Evolutionary conservation across 1,284 basidiomycete genomes (phyloP).

Genomic region (Melampsora americana): DNA sequence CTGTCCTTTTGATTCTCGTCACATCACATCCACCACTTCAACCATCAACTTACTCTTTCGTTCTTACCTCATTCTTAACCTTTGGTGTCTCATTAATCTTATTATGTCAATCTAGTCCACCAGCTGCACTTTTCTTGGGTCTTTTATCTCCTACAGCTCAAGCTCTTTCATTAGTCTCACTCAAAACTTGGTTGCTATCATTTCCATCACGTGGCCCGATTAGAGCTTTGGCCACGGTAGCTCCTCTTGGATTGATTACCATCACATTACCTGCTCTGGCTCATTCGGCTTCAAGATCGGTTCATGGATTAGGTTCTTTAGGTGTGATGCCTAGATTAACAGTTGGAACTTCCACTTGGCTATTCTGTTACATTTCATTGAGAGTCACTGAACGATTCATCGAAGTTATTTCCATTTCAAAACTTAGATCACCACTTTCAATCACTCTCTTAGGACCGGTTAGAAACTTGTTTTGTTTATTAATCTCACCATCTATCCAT

Average conservation of each 20-base stretch:
- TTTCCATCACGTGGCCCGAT: not conserved
- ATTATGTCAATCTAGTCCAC: constrained; percentile 8
- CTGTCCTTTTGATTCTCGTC: not conserved
- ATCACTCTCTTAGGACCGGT: constrained; percentile 4
- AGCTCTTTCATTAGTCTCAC: constrained; percentile 10
- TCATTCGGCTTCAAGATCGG: constrained; percentile 57
- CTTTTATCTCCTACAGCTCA: constrained; percentile 4
- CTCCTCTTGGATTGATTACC: constrained; percentile 44
- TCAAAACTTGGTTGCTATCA: constrained; percentile 31
- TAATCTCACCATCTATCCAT: not conserved
- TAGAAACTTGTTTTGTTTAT: constrained; percentile 20
- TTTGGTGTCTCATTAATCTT: constrained; percentile 13
- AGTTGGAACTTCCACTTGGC: constrained; percentile 64
- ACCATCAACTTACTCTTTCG: not conserved
- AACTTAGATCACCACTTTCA: constrained; percentile 12
- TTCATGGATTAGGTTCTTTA: constrained; percentile 62
- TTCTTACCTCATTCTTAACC: not conserved
- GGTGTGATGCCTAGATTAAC: constrained; percentile 65
- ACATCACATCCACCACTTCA: not conserved
- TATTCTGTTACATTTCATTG: constrained; percentile 67
- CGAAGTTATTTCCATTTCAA: constrained; percentile 69
- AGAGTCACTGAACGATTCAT: constrained; percentile 66
- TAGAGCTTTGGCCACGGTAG: not conserved
- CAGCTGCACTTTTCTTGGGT: constrained; percentile 6
- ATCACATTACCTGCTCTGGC: constrained; percentile 33